Conservation (phyloP, 2,329 filamentous ascomycete species). For the Hypocreales sp. region DNA sequence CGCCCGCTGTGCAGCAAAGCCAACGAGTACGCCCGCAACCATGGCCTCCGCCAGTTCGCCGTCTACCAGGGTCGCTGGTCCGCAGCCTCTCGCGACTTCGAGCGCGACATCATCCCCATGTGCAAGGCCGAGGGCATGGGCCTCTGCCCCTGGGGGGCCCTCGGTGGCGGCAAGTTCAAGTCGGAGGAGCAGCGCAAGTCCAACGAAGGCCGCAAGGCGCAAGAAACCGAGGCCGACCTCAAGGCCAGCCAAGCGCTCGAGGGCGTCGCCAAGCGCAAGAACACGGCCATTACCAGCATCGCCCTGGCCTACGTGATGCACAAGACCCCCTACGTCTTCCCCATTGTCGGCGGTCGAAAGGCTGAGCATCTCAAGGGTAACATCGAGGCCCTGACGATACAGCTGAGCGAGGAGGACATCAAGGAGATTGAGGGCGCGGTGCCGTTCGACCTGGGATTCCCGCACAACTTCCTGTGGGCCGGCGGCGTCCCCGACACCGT, state of each 20-base stretch:
- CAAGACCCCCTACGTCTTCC: slow-evolving; percentile 58
- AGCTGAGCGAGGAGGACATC: slow-evolving; percentile 46
- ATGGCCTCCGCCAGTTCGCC: slow-evolving; percentile 54
- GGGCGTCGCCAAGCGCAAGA: slow-evolving; percentile 30
- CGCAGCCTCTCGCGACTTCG: slow-evolving; percentile 21
- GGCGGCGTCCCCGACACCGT: slow-evolving; percentile 18
- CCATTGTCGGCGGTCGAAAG: slow-evolving; percentile 55
- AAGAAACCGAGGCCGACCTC: slow-evolving; percentile 36
- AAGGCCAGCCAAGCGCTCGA: slow-evolving; percentile 29
- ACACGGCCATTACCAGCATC: slow-evolving; percentile 27
- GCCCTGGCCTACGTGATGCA: slow-evolving; percentile 61
- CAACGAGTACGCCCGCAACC: slow-evolving; percentile 53
- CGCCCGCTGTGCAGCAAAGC: slow-evolving; percentile 37
- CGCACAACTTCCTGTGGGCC: slow-evolving; percentile 40
- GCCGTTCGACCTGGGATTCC: slow-evolving; percentile 53
- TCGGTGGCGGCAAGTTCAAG: slow-evolving; percentile 33
- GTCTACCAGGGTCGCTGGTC: slow-evolving; percentile 29
- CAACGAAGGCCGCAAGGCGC: slow-evolving; percentile 19
- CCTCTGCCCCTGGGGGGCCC: slow-evolving; percentile 42
- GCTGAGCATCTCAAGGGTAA: slow-evolving; percentile 55
- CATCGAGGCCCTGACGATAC: slow-evolving; percentile 48
- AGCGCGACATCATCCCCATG: slow-evolving; percentile 29
- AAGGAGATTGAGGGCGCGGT: slow-evolving; percentile 46
- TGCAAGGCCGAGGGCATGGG: slow-evolving; percentile 29
- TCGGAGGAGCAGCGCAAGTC: slow-evolving; percentile 17